These are phyloP conservation scores for Wickerhamiella galacta DNA, from an alignment of 805 yeast species.

Conservation along the genomic window DNA sequence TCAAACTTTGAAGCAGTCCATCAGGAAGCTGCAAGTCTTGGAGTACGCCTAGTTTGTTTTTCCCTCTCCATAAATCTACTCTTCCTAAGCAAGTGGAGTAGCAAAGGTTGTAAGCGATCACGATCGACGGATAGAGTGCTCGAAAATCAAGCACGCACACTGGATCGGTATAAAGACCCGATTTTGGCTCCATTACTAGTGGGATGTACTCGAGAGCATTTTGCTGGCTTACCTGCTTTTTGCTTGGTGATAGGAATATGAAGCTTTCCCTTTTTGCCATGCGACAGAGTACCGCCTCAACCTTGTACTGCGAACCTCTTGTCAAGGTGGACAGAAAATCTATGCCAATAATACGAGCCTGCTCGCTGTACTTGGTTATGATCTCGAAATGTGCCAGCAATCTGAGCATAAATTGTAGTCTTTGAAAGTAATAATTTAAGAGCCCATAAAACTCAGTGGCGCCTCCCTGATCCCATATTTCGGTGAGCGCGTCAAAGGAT, in stretches of 20 bases:
- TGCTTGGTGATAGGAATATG: slow-evolving; percentile 61
- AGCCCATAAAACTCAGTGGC: background rate
- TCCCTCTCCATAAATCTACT: slow-evolving; percentile 18
- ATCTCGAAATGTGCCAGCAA: slow-evolving; percentile 47
- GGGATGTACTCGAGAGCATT: slow-evolving; percentile 79
- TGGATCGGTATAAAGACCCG: slow-evolving; percentile 76
- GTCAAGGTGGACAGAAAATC: slow-evolving; percentile 78
- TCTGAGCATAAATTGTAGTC: slow-evolving; percentile 29
- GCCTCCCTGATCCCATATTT: slow-evolving; percentile 28
- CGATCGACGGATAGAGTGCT: slow-evolving; percentile 80
- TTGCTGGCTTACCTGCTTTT: slow-evolving; percentile 65
- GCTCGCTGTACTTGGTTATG: slow-evolving; percentile 56
- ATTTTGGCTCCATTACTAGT: slow-evolving; percentile 79
- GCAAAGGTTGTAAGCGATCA: slow-evolving; percentile 78
- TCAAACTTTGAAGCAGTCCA: slow-evolving; percentile 38
- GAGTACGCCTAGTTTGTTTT: slow-evolving; percentile 23
- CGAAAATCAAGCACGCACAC: slow-evolving; percentile 84
- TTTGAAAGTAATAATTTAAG: slow-evolving; percentile 27
- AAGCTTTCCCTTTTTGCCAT: slow-evolving; percentile 62
- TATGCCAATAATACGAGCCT: slow-evolving; percentile 71
- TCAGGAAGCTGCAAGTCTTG: slow-evolving; percentile 32
- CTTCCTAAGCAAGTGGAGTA: slow-evolving; percentile 28
- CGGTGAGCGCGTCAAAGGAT: slow-evolving; percentile 31
- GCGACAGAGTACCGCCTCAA: slow-evolving; percentile 67
- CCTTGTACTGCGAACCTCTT: slow-evolving; percentile 87